A percentile compares a stretch with the other conserved stretches of the same genome.
These are phyloP conservation scores for Cymodocea nodosa DNA, from an alignment of 116 monocot species.

Conservation along the genomic window DNA sequence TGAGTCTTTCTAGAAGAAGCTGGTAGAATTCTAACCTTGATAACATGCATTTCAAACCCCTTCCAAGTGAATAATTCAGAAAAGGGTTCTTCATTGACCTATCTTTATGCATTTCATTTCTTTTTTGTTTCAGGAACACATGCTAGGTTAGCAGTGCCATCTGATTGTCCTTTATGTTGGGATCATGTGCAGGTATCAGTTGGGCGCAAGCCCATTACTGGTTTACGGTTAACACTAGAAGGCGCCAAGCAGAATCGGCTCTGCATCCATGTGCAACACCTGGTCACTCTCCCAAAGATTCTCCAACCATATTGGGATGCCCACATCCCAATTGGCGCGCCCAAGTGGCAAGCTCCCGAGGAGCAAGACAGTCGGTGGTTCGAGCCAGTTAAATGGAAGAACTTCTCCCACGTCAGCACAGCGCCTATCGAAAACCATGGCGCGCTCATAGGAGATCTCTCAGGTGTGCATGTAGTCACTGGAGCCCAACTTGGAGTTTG, in stretches of 20 bases:
- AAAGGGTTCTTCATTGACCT: no score
- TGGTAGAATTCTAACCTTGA: no score
- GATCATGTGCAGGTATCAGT: conserved; percentile 50
- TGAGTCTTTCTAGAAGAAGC: no score
- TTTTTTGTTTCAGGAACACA: no score
- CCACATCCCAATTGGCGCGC: conserved; percentile 61
- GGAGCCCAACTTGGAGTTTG: conserved; percentile 88
- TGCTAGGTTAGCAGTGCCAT: no score
- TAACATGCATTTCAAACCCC: no score
- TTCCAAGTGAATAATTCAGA: no score
- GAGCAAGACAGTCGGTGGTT: conserved; percentile 92
- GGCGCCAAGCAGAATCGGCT: conserved; percentile 57
- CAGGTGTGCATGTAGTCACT: conserved; percentile 63
- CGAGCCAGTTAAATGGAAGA: conserved; percentile 83
- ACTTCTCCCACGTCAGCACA: conserved; percentile 85
- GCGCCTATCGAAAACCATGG: conserved; percentile 61
- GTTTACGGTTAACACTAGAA: conserved; percentile 59
- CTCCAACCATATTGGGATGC: conserved; percentile 63
- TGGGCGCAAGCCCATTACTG: conserved; percentile 64
- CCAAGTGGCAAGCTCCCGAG: conserved; percentile 81
- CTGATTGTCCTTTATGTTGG: no score
- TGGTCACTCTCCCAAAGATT: conserved; percentile 78
- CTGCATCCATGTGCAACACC: conserved; percentile 57
- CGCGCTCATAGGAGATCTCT: conserved; percentile 39
- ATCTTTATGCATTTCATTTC: no score